phyloP scores from a whole-genome alignment of 2,329 filamentous ascomycete genomes.

The Penicillium hesseltinei region DNA sequence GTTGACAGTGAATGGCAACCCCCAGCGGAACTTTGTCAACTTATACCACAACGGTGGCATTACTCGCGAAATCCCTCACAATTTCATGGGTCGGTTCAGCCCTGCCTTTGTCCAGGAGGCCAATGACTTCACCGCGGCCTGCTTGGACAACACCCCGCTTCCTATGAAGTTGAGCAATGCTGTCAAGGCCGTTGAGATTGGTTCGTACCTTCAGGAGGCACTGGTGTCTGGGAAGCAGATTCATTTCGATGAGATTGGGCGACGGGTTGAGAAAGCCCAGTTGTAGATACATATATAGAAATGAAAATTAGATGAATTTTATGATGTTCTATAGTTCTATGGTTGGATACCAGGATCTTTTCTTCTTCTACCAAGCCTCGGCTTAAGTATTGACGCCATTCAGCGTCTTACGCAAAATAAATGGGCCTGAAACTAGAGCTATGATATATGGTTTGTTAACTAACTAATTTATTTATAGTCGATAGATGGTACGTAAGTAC shows the following conservation, averaged over 20 bases:
- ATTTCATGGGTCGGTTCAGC: conserved; percentile 64
- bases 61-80: conserved; percentile 57
- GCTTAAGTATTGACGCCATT: background rate
- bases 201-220: conserved; percentile 55
- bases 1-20: conserved; percentile 60
- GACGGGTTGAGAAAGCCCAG: conserved; percentile 41
- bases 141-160: conserved; percentile 55
- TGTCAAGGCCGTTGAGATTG: conserved; percentile 59
- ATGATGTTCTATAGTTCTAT: background rate
- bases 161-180: conserved; percentile 59
- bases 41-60: conserved; percentile 55
- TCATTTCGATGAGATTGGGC: conserved; percentile 56
- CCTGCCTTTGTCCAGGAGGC: conserved; percentile 63
- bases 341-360: background rate
- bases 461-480: background rate
- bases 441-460: background rate
- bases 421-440: background rate
- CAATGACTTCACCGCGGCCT: conserved; percentile 61
- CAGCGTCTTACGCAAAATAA: background rate
- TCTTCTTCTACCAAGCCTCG: too few species aligned
- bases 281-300: background rate
- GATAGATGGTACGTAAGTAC: background rate
- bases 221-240: conserved; percentile 56
- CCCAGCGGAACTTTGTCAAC: conserved; percentile 54
- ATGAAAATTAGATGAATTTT: background rate